Percentiles rank a stretch among this genome's conserved stretches.
phyloP scores from a whole-genome alignment of 768 basidiomycete genomes.

The Tulasnella sp. region DNA sequence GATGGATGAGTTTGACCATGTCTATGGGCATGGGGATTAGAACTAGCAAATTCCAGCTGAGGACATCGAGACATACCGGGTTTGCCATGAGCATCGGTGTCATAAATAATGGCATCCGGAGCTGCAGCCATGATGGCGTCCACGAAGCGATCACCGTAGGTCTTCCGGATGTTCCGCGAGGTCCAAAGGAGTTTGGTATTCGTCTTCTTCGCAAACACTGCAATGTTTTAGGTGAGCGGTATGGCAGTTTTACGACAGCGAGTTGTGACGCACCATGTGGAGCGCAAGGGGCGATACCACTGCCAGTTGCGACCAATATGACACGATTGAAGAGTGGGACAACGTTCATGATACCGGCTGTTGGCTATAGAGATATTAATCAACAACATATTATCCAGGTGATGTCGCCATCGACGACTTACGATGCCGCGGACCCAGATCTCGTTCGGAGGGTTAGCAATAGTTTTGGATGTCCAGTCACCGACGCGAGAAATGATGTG shows the following conservation, averaged over 20 bases:
- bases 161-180: conserved; percentile 45
- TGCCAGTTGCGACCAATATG: conserved; percentile 32
- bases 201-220: conserved; percentile 10
- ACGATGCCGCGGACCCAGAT: conserved; percentile 46
- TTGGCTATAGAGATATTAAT: neutral
- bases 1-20: conserved; percentile 14
- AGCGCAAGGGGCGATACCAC: conserved; percentile 47
- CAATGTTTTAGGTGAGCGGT: neutral
- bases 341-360: conserved; percentile 14
- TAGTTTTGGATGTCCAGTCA: conserved; percentile 46
- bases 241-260: neutral
- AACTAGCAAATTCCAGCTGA: neutral
- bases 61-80: neutral
- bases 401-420: neutral
- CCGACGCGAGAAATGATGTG: conserved; percentile 46
- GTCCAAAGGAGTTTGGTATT: conserved; percentile 39
- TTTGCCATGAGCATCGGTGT: conserved; percentile 17
- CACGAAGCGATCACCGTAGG: conserved; percentile 49
- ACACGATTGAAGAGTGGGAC: conserved; percentile 18
- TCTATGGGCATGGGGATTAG: neutral
- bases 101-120: conserved; percentile 17
- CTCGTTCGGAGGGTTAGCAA: conserved; percentile 39
- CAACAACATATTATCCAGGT: neutral
- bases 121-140: conserved; percentile 39
- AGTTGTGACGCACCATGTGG: conserved; percentile 25